phyloP scores from a whole-genome alignment of 2,329 filamentous ascomycete species.

The Ciborinia camelliae region DNA sequence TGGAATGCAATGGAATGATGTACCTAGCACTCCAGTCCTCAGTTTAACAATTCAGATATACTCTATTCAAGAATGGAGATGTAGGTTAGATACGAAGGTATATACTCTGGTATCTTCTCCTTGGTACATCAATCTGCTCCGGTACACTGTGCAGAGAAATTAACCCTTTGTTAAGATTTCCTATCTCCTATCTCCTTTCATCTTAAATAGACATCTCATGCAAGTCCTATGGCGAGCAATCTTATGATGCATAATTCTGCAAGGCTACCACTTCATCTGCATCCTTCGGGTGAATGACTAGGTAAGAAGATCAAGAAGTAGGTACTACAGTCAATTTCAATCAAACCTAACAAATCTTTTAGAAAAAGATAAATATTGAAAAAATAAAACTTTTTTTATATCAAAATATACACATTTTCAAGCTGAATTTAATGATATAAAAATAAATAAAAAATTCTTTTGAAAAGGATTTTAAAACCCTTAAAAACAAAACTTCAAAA shows the following conservation, averaged over 20 bases:
- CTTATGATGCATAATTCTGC: neutral
- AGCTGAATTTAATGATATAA: too few species aligned
- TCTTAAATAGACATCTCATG: neutral
- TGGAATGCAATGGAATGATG: neutral
- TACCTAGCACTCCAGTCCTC: neutral
- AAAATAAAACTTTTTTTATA: too few species aligned
- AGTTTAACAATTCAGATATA: neutral
- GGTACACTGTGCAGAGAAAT: neutral
- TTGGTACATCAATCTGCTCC: neutral
- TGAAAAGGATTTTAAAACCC: too few species aligned
- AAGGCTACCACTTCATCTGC: conserved; percentile 1
- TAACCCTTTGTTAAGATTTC: neutral
- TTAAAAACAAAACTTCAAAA: too few species aligned
- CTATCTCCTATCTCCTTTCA: neutral
- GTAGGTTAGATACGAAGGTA: too few species aligned
- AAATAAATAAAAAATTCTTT: too few species aligned
- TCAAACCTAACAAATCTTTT: too few species aligned
- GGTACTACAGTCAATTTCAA: too few species aligned
- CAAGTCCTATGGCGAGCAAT: neutral
- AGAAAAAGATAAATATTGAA: too few species aligned
- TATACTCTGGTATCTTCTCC: neutral
- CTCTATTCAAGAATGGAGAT: too few species aligned
- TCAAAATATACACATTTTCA: too few species aligned
- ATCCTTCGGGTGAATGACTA: neutral
- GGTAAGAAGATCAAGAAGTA: neutral